A percentile compares a stretch with the other conserved stretches of the same genome.
Evolutionary conservation across 352 stramenopile species (phyloP).

Genomic region (Blastocystis sp.): DNA sequence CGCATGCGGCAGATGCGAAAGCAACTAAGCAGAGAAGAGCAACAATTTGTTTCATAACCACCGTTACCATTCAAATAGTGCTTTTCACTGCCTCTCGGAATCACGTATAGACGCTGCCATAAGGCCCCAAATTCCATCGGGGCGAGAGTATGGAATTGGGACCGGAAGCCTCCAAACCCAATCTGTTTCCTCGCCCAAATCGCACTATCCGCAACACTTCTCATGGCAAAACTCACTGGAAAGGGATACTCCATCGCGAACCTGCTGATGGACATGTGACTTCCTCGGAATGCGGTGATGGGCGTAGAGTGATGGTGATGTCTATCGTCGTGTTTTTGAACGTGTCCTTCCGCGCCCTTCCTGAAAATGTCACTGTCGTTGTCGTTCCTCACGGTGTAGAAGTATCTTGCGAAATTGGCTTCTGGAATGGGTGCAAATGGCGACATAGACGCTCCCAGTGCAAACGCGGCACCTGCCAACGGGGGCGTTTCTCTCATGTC

Average conservation of each 20-base stretch:
- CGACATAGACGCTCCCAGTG: not conserved
- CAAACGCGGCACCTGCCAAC: not conserved
- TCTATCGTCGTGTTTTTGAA: conserved; percentile 62
- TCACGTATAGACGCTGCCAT: not conserved
- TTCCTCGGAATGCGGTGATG: not conserved
- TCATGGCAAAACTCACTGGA: not conserved
- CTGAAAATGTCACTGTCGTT: conserved; percentile 19
- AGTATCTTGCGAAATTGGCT: not conserved
- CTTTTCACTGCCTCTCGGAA: not conserved
- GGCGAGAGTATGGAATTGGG: not conserved
- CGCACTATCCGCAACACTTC: not conserved
- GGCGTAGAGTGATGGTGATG: conserved; percentile 16
- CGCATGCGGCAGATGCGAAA: conserved; percentile 20
- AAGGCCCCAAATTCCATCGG: conserved; percentile 12
- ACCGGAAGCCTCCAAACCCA: not conserved
- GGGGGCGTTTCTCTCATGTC: not conserved
- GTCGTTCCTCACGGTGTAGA: not conserved
- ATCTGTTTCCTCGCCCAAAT: no score
- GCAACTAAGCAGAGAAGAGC: conserved; percentile 29
- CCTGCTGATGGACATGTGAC: conserved; percentile 35
- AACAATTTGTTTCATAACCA: conserved; percentile 1
- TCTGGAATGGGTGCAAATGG: not conserved
- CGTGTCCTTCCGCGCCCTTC: not conserved
- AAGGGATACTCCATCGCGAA: conserved; percentile 50
- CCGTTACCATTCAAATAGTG: not conserved